A percentile compares a stretch with the other conserved stretches of the same genome.
phyloP scores from a whole-genome alignment of 2,329 filamentous ascomycete genomes.

The Emergomyces orientalis region DNA sequence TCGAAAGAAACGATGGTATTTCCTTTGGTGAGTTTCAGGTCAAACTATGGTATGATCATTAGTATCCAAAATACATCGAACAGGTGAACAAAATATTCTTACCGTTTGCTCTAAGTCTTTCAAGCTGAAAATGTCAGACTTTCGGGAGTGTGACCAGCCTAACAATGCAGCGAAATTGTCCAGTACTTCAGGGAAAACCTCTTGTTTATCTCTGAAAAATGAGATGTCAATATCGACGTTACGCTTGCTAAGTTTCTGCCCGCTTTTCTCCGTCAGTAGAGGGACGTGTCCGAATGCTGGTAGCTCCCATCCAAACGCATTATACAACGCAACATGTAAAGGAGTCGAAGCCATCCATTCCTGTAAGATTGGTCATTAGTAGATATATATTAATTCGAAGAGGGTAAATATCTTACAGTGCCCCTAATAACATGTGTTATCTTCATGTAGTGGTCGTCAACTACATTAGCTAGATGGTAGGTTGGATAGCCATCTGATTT shows the following conservation, averaged over 20 bases:
- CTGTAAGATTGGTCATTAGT: conserved; percentile 28
- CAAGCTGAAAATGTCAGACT: conserved; percentile 62
- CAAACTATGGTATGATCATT: conserved; percentile 48
- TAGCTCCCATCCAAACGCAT: conserved; percentile 64
- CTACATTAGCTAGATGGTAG: conserved; percentile 93
- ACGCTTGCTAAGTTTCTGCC: conserved; percentile 79
- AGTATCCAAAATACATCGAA: neutral
- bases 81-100: conserved; percentile 22
- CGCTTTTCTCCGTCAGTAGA: conserved; percentile 58
- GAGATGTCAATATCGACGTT: conserved; percentile 57
- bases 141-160: conserved; percentile 65
- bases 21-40: conserved; percentile 80
- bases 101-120: conserved; percentile 61
- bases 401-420: conserved; percentile 43
- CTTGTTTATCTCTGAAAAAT: conserved; percentile 47
- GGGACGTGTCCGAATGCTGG: conserved; percentile 75
- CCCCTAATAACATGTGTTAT: conserved; percentile 94
- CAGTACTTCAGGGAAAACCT: conserved; percentile 55
- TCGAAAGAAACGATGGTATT: conserved; percentile 73
- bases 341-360: conserved; percentile 97
- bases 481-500: conserved; percentile 91
- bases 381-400: neutral
- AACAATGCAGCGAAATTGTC: conserved; percentile 76
- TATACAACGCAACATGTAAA: conserved; percentile 63
- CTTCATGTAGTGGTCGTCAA: conserved; percentile 90